phyloP scores from a whole-genome alignment of 2,329 filamentous ascomycete species.

The Penicillium sp. region DNA sequence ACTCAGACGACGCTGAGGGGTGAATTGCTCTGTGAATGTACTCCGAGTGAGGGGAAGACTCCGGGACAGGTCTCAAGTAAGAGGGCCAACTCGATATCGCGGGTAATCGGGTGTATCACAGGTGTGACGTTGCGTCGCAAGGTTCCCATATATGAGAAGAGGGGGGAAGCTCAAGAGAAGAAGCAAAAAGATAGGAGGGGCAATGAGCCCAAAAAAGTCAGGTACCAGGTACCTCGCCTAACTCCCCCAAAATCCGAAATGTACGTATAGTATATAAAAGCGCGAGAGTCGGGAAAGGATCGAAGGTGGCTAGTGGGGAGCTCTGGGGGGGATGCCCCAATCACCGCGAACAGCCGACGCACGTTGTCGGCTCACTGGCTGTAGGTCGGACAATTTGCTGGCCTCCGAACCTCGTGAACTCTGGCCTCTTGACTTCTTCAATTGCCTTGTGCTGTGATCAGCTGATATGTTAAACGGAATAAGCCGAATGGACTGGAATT shows the following conservation, averaged over 20 bases:
- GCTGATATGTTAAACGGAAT: too few relatives aligned
- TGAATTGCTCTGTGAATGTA: neutral
- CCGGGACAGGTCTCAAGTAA: too few relatives aligned
- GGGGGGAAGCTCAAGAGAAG: neutral
- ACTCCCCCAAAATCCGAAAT: neutral
- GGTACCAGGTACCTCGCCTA: slow-evolving; percentile 6
- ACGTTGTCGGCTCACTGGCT: slow-evolving; percentile 19
- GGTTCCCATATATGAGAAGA: neutral
- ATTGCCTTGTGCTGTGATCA: too few relatives aligned
- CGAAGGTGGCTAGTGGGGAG: slow-evolving; percentile 22
- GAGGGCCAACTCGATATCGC: too few relatives aligned
- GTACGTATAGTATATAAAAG: neutral
- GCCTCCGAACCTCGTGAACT: too few relatives aligned
- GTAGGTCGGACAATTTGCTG: neutral
- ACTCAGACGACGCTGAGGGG: neutral
- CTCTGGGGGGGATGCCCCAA: slow-evolving; percentile 20
- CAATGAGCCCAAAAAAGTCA: neutral
- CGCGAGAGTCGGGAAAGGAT: slow-evolving; percentile 8
- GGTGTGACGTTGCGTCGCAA: slow-evolving; percentile 9
- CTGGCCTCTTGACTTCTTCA: too few relatives aligned
- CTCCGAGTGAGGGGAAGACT: neutral
- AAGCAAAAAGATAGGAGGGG: neutral
- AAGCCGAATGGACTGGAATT: too few relatives aligned
- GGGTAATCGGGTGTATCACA: slow-evolving; percentile 1
- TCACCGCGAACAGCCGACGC: slow-evolving; percentile 20